phyloP scores from a whole-genome alignment of 2,329 filamentous ascomycete species.

The Periconia sp. region DNA sequence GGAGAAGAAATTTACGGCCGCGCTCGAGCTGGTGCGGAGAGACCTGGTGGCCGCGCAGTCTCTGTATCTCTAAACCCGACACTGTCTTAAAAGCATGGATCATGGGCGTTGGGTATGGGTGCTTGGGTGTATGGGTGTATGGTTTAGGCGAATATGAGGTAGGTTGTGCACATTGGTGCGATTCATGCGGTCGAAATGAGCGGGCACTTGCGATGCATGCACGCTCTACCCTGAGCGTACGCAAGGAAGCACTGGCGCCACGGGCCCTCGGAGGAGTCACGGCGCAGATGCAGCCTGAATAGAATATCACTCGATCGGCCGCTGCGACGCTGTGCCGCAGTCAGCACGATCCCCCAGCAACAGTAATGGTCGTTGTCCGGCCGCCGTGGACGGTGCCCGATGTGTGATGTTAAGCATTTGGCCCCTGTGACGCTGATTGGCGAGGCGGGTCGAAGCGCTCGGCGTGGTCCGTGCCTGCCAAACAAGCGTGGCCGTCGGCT shows the following conservation, averaged over 20 bases:
- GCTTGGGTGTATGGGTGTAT: constrained; percentile 17
- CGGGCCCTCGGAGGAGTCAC: constrained; percentile 17
- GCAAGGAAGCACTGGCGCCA: constrained; percentile 25
- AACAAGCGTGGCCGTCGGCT: constrained; percentile 1
- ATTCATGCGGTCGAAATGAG: constrained; percentile 18
- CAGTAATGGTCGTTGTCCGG: no score
- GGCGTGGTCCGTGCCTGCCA: constrained; percentile 3
- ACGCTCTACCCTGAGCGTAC: no score
- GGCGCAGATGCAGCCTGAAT: constrained; percentile 25
- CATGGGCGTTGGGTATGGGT: constrained; percentile 15
- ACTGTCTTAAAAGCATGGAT: constrained; percentile 4
- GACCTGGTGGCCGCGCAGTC: constrained; percentile 96
- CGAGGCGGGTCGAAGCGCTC: neutral
- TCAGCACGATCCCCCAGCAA: constrained; percentile 31
- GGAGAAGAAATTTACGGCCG: constrained; percentile 87
- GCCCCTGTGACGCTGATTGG: constrained; percentile 1
- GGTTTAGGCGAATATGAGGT: constrained; percentile 17
- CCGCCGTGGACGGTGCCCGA: no score
- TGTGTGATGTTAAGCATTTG: constrained; percentile 16
- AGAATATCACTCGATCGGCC: constrained; percentile 40
- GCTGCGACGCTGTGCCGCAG: constrained; percentile 18
- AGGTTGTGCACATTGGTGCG: constrained; percentile 19
- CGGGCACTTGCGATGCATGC: constrained; percentile 9
- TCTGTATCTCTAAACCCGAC: constrained; percentile 69
- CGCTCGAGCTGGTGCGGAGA: constrained; percentile 82